These are phyloP conservation scores for Dryadomyces quercus-mongolicae DNA, from an alignment of 2,329 filamentous ascomycete genomes.

Conservation along the genomic window DNA sequence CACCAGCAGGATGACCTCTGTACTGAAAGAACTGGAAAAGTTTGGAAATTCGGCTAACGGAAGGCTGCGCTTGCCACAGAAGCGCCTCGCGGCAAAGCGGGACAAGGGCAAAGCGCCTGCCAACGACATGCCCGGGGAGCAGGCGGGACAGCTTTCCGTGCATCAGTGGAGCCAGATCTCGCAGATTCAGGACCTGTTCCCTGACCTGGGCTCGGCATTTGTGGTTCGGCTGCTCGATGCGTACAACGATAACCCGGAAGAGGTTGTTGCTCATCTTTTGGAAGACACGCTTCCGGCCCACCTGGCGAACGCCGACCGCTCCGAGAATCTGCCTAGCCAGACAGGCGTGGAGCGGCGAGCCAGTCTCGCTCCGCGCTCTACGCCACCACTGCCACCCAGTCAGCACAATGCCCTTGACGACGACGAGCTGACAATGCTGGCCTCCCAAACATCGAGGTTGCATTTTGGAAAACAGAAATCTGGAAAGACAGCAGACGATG, in stretches of 20 bases:
- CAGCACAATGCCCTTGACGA: conserved; percentile 68
- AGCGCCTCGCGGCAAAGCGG: conserved; percentile 35
- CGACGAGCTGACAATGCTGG: conserved; percentile 65
- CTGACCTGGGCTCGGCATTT: conserved; percentile 74
- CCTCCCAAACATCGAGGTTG: conserved; percentile 52
- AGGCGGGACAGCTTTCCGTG: conserved; percentile 46
- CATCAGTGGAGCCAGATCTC: conserved; percentile 77
- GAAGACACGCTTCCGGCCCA: conserved; percentile 63
- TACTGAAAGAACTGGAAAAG: conserved; percentile 45
- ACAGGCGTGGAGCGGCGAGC: conserved; percentile 15
- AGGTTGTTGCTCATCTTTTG: conserved; percentile 69
- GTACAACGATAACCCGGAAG: conserved; percentile 65
- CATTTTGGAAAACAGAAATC: conserved; percentile 66
- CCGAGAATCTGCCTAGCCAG: conserved; percentile 39
- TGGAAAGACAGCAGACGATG: conserved; percentile 54
- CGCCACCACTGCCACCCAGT: conserved; percentile 41
- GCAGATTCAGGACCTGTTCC: conserved; percentile 89
- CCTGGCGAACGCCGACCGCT: conserved; percentile 50
- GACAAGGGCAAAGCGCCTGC: conserved; percentile 53
- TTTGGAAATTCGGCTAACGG: conserved; percentile 35
- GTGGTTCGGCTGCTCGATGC: conserved; percentile 67
- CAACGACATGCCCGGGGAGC: conserved; percentile 21
- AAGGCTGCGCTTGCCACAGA: conserved; percentile 31
- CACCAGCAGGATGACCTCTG: conserved; percentile 42
- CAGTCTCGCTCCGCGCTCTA: conserved; percentile 45